Percentiles rank a stretch among this genome's conserved stretches.
phyloP scores from a whole-genome alignment of 2,329 filamentous ascomycete species.

The Hymenoscyphus fraxineus region DNA sequence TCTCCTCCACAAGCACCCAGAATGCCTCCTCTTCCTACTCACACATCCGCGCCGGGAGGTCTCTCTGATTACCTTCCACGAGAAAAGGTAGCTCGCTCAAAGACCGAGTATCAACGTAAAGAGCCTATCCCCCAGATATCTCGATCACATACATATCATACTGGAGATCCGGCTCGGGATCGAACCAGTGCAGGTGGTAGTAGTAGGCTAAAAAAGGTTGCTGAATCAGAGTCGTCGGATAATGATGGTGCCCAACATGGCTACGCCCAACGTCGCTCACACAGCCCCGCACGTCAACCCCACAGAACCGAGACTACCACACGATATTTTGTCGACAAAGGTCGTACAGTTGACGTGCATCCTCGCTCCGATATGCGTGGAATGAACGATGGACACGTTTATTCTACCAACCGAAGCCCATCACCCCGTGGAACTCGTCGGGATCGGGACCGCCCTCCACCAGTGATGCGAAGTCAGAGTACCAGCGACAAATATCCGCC shows the following conservation, averaged over 20 bases:
- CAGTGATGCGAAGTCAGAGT: conserved; percentile 12
- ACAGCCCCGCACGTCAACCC: conserved; percentile 18
- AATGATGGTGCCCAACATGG: conserved; percentile 4
- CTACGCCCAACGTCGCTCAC: conserved; percentile 18
- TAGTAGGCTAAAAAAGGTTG: conserved; percentile 24
- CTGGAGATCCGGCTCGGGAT: conserved; percentile 21
- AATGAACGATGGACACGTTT: conserved; percentile 18
- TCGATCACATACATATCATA: conserved; percentile 30
- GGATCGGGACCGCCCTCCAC: conserved; percentile 17
- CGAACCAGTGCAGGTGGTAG: conserved; percentile 13
- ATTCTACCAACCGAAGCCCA: conserved; percentile 24
- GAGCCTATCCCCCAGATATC: conserved; percentile 27
- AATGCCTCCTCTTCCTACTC: conserved; percentile 27
- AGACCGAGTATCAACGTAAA: conserved; percentile 30
- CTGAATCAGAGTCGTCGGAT: conserved; percentile 24
- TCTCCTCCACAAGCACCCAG: conserved; percentile 25
- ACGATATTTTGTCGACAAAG: conserved; percentile 28
- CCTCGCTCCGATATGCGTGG: conserved; percentile 23
- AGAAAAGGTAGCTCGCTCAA: conserved; percentile 30
- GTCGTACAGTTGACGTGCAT: conserved; percentile 16
- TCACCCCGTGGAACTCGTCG: conserved; percentile 22
- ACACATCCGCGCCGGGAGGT: conserved; percentile 30
- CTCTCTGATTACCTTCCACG: conserved; percentile 14
- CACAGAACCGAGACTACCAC: conserved; percentile 17
- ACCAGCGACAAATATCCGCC: conserved; percentile 7